phyloP scores from a whole-genome alignment of 2,329 filamentous ascomycete species.

The Rhynchosporium agropyri region DNA sequence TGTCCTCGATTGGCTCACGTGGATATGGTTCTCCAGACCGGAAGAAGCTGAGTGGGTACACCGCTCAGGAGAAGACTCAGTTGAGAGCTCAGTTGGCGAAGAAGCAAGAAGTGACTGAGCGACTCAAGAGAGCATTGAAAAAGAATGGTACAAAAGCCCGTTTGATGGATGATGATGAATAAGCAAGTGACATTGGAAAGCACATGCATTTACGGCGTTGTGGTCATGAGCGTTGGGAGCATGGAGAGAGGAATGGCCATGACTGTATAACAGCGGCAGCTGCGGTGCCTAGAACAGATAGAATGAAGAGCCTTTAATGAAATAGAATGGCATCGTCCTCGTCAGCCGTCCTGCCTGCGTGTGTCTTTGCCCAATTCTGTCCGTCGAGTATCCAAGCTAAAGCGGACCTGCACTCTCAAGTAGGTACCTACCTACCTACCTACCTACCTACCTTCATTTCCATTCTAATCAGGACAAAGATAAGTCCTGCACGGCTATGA shows the following conservation, averaged over 20 bases:
- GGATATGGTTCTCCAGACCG: slow-evolving; percentile 45
- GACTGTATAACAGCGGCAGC: slow-evolving; percentile 6
- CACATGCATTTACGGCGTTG: slow-evolving; percentile 15
- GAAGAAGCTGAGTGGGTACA: slow-evolving; percentile 65
- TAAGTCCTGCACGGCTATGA: too few relatives aligned
- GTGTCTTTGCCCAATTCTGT: neutral
- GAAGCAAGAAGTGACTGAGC: slow-evolving; percentile 55
- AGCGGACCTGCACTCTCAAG: too few relatives aligned
- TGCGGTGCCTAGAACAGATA: neutral
- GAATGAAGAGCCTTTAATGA: neutral
- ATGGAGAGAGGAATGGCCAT: slow-evolving; percentile 3
- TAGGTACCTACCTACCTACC: too few relatives aligned
- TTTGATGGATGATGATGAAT: slow-evolving; percentile 38
- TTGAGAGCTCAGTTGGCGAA: slow-evolving; percentile 58
- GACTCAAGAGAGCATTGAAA: slow-evolving; percentile 46
- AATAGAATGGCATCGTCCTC: too few relatives aligned
- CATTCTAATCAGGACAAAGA: too few relatives aligned
- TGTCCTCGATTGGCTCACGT: slow-evolving; percentile 36
- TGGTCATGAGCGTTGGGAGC: slow-evolving; percentile 14
- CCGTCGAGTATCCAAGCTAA: neutral
- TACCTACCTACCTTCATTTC: too few relatives aligned
- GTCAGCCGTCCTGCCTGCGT: too few relatives aligned
- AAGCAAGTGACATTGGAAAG: slow-evolving; percentile 12
- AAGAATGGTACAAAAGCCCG: slow-evolving; percentile 39
- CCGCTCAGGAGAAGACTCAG: slow-evolving; percentile 58